Evolutionary conservation across 805 yeast species (phyloP), one percentile per base, ranked within the genome.

Genomic region (Starmerella vaccinii): DNA sequence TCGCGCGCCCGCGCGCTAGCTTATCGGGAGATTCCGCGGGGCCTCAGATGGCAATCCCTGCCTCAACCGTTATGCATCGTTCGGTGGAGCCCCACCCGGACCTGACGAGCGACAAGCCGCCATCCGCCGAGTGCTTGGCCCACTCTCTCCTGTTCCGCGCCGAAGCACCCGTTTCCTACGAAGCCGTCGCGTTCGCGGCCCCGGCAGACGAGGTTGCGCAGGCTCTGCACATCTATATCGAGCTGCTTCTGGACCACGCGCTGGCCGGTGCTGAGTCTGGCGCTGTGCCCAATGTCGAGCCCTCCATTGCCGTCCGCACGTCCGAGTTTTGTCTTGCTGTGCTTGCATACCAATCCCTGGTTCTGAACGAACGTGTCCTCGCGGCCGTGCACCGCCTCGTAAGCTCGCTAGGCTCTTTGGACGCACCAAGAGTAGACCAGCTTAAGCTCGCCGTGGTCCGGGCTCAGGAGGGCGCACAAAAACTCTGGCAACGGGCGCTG

Each of bases 331-430:
- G 82, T 3, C 71, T 73, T 33, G 78, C 80, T 7, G 71, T 84
- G 10, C 71, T 75, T 30, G 77, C 73, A 45, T 82, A 82, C 56
- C 74, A 79, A 12, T 90, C 95, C 3, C 78, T 81, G 71, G 63
- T 86, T 16, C 66, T 88, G 40, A 84, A 83, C 50, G 74, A 77
- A 3, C 74, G 75, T 26, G 72, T 82, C 32, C 78, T 80, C 41
- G 79, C 79, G 19, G 69, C 72, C n/a, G 65, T 82, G 3, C 72
- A 78, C 61, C 74, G 73, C 46, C 63, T 84, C 23, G 64, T 84
- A 19, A 73, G 68, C 39, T 62, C 71, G 8, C 65, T 78, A 19
- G 61, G 71, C 2, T 67, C 78, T 30, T 73, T 74, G 50, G 72
- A 72, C 47, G 78, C 76, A 55, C 73, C 71, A 52, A 67, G 76